phyloP scores from a whole-genome alignment of 2,329 filamentous ascomycete species.

The Clonostachys byssicola region DNA sequence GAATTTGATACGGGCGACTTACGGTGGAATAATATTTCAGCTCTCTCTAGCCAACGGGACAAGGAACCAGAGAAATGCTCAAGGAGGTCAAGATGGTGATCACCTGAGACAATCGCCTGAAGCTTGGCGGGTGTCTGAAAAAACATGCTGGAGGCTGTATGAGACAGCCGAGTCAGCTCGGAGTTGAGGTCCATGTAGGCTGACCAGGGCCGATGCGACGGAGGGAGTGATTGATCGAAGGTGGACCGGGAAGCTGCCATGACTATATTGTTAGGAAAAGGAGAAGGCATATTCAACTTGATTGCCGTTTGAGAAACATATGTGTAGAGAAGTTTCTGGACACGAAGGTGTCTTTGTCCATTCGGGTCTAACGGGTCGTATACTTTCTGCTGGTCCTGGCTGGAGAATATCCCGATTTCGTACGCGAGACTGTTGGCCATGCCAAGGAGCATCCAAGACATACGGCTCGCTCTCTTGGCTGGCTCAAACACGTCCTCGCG shows the following conservation, averaged over 20 bases:
- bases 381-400: too few species aligned
- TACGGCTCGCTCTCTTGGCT: slow-evolving; percentile 13
- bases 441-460: slow-evolving; percentile 18
- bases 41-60: too few species aligned
- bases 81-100: too few species aligned
- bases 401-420: slow-evolving; percentile 8
- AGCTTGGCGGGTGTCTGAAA: slow-evolving; percentile 1
- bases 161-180: slow-evolving; percentile 9
- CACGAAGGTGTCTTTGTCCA: not conserved
- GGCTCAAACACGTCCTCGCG: slow-evolving; percentile 15
- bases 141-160: slow-evolving; percentile 11
- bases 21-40: too few species aligned
- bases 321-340: slow-evolving; percentile 10
- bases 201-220: not conserved
- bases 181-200: slow-evolving; percentile 8
- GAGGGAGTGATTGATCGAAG: slow-evolving; percentile 2
- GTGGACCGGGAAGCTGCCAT: not conserved
- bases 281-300: not conserved
- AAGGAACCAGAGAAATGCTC: too few species aligned
- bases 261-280: not conserved
- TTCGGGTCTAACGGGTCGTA: too few species aligned
- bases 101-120: too few species aligned
- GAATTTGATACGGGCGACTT: too few species aligned
- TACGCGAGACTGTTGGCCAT: slow-evolving; percentile 11
- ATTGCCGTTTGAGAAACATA: slow-evolving; percentile 10